Evolutionary conservation across 2,329 filamentous ascomycete species (phyloP), one percentile per base, ranked within the genome.

Genomic region (Monilinia vaccinii-corymbosi): DNA sequence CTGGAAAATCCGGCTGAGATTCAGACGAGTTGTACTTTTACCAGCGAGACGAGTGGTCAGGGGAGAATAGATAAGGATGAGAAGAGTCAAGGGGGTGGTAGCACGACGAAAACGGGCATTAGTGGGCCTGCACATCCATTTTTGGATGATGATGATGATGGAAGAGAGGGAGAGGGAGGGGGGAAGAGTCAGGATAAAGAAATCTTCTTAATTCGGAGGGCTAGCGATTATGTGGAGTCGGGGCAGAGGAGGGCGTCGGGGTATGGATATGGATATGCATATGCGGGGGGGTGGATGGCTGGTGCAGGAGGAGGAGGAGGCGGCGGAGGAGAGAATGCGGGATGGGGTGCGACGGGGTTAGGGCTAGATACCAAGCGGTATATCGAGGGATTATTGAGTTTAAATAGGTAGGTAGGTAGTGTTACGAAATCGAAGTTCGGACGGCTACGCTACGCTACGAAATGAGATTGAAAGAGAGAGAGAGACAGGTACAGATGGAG

Each of bases 321-420:
- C 21, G 28, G 8, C 14, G 28, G 36, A 18, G 34, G 21, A 14
- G 36, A 6, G 14, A 38, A 44, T 31, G 31, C 32, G 5, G 56
- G 31, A 1, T 53, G 47, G 56, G 49, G 56, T 11, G 56, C 40
- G 10, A 16, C 48, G 13, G 88, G 88, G 0, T 89, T 92, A 64
- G 88, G 88, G 0, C 79, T 91, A 38, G 88, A 92, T 75, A 89
- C 88, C 34, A 80, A 85, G 71, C 81, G 81, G 70, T 91, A 91
- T 72, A 83, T 91, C 4, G 88, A 91, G 71, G 84, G 84, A 1
- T 71, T 92, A 60, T 74, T 91, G 71, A 89, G 79, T 68, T 71
- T 91, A 9, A 68, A 65, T 61, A 56, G 66, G 48, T 70, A 67
- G 60, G n/a, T n/a, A n/a, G n/a, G n/a, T n/a, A n/a, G n/a, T n/a